phyloP scores from a whole-genome alignment of 2,329 filamentous ascomycete genomes.

The Penicillium thymicola region DNA sequence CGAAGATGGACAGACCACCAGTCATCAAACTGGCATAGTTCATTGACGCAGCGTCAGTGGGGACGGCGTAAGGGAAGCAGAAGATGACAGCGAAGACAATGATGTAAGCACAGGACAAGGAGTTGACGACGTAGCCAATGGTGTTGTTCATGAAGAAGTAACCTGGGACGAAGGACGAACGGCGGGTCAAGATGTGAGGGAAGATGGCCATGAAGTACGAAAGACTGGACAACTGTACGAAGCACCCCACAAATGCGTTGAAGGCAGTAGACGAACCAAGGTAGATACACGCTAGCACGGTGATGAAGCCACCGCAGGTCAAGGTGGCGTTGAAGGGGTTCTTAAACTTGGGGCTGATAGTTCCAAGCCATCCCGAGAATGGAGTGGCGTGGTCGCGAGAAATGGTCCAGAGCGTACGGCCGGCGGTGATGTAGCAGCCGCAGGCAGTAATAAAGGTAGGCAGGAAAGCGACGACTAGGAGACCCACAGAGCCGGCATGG shows the following conservation, averaged over 20 bases:
- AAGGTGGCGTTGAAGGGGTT: constrained; percentile 60
- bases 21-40: constrained; percentile 55
- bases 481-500: constrained; percentile 53
- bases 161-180: constrained; percentile 51
- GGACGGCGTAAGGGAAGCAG: constrained; percentile 54
- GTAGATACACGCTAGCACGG: constrained; percentile 56
- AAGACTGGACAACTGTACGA: constrained; percentile 55
- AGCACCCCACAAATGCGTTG: constrained; percentile 56
- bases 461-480: constrained; percentile 57
- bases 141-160: constrained; percentile 53
- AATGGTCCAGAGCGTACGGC: constrained; percentile 59
- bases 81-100: constrained; percentile 57
- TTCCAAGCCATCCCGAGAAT: constrained; percentile 52
- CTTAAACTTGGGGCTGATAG: constrained; percentile 53
- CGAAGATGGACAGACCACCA: constrained; percentile 51
- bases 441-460: constrained; percentile 53
- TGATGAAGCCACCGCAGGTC: constrained; percentile 52
- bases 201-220: constrained; percentile 55
- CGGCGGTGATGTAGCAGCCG: constrained; percentile 58
- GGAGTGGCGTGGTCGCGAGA: constrained; percentile 62
- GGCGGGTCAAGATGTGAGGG: constrained; percentile 51
- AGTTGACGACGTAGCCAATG: constrained; percentile 51
- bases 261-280: constrained; percentile 56
- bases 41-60: constrained; percentile 49
- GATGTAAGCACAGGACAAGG: constrained; percentile 52